Conservation (phyloP, 1,284 basidiomycete genomes). For the Trichosporon ovoides region DNA sequence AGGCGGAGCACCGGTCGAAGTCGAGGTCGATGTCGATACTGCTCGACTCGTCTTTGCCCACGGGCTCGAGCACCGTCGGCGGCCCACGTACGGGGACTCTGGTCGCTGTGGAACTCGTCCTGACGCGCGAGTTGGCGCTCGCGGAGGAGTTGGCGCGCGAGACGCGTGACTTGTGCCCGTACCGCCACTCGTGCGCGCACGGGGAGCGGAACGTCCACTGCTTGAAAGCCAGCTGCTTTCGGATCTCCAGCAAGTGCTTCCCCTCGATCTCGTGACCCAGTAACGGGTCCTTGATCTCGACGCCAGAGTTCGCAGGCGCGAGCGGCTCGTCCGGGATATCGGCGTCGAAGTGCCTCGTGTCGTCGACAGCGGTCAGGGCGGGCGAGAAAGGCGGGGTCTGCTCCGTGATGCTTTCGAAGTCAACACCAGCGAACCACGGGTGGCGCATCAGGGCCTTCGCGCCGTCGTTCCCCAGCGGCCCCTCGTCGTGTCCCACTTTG, state of each 20-base stretch:
- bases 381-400: constrained; percentile 82
- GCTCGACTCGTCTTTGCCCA: no score
- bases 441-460: constrained; percentile 71
- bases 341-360: constrained; percentile 85
- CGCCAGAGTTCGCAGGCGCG: constrained; percentile 79
- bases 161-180: neutral
- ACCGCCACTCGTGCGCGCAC: neutral
- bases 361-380: constrained; percentile 67
- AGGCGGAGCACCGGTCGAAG: neutral
- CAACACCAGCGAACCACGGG: constrained; percentile 78
- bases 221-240: constrained; percentile 60
- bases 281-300: constrained; percentile 79
- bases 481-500: neutral
- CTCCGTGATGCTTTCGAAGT: constrained; percentile 77
- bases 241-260: constrained; percentile 74
- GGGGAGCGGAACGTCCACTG: constrained; percentile 39
- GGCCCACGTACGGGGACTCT: no score
- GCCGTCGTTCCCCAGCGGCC: constrained; percentile 57
- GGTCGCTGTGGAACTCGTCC: no score
- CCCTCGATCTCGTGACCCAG: constrained; percentile 79
- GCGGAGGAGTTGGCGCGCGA: neutral
- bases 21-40: neutral
- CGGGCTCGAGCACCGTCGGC: no score
- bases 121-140: neutral
- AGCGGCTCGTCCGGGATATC: constrained; percentile 89